phyloP scores from a whole-genome alignment of 1,284 basidiomycete genomes.

The Prillingera fragicola region DNA sequence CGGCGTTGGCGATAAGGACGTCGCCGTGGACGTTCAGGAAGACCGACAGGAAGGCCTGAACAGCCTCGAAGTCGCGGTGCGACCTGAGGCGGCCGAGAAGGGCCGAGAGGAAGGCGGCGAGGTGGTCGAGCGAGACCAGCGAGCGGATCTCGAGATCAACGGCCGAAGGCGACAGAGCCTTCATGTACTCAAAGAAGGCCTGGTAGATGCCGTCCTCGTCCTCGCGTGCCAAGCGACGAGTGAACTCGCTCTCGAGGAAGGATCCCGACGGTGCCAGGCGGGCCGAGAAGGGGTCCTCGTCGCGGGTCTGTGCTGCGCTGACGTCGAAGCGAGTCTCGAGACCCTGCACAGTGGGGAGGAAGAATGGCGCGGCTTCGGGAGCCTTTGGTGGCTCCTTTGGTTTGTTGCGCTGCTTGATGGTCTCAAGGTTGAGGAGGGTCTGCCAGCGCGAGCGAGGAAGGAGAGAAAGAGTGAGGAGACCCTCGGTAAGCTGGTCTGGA shows the following conservation, averaged over 20 bases:
- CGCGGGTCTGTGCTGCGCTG: constrained; percentile 45
- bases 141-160: constrained; percentile 86
- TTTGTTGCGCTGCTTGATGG: constrained; percentile 95
- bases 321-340: constrained; percentile 72
- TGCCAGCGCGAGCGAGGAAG: constrained; percentile 93
- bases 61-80: constrained; percentile 89
- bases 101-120: constrained; percentile 67
- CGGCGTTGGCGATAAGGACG: constrained; percentile 61
- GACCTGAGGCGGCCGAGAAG: constrained; percentile 67
- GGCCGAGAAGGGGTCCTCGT: constrained; percentile 51
- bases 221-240: constrained; percentile 60
- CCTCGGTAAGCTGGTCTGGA: constrained; percentile 76
- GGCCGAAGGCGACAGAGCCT: constrained; percentile 81
- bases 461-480: constrained; percentile 83
- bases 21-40: constrained; percentile 83
- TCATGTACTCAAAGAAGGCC: constrained; percentile 75
- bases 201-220: constrained; percentile 63
- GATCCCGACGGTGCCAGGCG: constrained; percentile 56
- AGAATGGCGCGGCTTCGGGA: constrained; percentile 94
- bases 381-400: constrained; percentile 92
- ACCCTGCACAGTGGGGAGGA: constrained; percentile 83
- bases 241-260: constrained; percentile 67
- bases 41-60: constrained; percentile 80
- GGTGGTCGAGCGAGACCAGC: constrained; percentile 58
- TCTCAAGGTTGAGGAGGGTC: constrained; percentile 89